Conservation (phyloP, 2,329 filamentous ascomycete genomes). For the Penicillium brasilianum region DNA sequence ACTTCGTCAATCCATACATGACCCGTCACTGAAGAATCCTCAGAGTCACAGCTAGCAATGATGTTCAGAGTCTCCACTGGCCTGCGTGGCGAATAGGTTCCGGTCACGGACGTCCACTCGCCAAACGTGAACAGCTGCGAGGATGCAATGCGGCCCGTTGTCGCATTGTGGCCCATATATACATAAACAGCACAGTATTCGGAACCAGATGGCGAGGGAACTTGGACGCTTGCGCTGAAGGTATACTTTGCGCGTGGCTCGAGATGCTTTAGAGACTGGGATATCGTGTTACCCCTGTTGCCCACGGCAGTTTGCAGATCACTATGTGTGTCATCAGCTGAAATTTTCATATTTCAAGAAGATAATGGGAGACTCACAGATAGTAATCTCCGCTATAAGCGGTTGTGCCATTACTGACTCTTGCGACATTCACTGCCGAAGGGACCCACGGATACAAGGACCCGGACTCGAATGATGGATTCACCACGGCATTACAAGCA, state of each 20-base stretch:
- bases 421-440: conserved; percentile 27
- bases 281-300: conserved; percentile 28
- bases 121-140: conserved; percentile 15
- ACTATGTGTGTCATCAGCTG: conserved; percentile 8
- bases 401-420: conserved; percentile 23
- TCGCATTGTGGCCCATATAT: conserved; percentile 26
- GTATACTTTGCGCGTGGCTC: conserved; percentile 22
- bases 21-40: conserved; percentile 24
- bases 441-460: conserved; percentile 27
- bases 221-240: conserved; percentile 24
- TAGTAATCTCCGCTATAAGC: conserved; percentile 29
- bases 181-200: conserved; percentile 26
- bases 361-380: conserved; percentile 19
- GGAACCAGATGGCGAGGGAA: conserved; percentile 9
- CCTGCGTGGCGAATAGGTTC: conserved; percentile 22
- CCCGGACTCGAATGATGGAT: conserved; percentile 32
- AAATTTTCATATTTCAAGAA: not conserved
- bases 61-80: conserved; percentile 24
- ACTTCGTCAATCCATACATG: conserved; percentile 33
- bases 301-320: conserved; percentile 29
- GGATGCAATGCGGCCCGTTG: conserved; percentile 20
- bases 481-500: conserved; percentile 28
- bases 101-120: conserved; percentile 26
- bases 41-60: conserved; percentile 23
- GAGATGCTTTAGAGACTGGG: conserved; percentile 25